phyloP scores from a whole-genome alignment of 495 filamentous ascomycete genomes.

The Niebla homalea region DNA sequence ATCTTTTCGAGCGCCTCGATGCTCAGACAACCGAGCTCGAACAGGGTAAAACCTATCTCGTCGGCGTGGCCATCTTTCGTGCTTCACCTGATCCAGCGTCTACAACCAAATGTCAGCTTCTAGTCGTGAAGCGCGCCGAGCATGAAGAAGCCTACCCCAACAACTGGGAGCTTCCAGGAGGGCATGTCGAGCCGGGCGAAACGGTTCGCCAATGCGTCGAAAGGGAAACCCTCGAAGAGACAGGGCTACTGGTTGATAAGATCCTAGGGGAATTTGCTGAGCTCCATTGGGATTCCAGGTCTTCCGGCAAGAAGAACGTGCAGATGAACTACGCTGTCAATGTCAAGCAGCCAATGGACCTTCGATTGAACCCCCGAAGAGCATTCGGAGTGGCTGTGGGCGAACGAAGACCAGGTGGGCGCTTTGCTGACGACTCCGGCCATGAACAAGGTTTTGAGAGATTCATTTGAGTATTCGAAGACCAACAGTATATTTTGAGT shows the following conservation, averaged over 20 bases:
- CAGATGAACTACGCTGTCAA: conserved; percentile 2
- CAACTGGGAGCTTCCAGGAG: background rate
- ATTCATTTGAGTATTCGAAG: background rate
- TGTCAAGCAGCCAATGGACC: background rate
- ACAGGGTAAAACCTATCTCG: background rate
- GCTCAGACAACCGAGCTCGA: background rate
- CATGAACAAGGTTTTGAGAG: background rate
- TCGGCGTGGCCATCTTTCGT: background rate
- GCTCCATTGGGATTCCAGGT: background rate
- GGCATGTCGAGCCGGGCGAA: background rate
- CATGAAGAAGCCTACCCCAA: background rate
- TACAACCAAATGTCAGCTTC: background rate
- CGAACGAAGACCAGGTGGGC: background rate
- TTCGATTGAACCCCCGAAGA: background rate
- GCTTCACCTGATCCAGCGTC: background rate
- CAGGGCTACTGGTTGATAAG: background rate
- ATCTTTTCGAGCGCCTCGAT: background rate
- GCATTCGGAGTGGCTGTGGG: background rate
- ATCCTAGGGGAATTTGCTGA: conserved; percentile 1
- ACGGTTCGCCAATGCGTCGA: background rate
- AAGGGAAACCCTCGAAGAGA: conserved; percentile 3
- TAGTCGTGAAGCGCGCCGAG: background rate
- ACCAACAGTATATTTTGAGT: background rate
- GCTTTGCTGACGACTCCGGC: background rate
- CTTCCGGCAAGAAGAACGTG: background rate